Percentiles rank a stretch among this genome's conserved stretches.
phyloP scores from a whole-genome alignment of 192 early-diverging fungal species.

The Ramicandelaber brevisporus region DNA sequence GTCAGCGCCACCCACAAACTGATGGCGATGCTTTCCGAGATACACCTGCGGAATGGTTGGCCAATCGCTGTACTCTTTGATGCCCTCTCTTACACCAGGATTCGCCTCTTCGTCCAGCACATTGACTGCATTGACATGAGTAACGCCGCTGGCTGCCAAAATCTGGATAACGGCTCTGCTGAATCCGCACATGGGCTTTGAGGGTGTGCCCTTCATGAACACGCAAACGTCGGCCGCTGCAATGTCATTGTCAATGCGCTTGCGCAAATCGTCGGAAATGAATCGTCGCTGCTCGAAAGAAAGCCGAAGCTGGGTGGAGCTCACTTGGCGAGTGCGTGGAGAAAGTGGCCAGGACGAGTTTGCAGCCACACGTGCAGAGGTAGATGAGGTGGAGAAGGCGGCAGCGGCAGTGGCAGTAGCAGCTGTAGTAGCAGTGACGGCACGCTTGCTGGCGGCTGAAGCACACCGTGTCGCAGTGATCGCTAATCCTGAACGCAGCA shows the following conservation, averaged over 20 bases:
- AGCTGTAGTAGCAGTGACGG: too few species aligned
- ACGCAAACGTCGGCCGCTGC: slow-evolving; percentile 48
- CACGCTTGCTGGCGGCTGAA: too few species aligned
- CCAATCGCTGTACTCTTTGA: slow-evolving; percentile 88
- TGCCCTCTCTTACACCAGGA: slow-evolving; percentile 71
- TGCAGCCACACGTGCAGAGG: too few species aligned
- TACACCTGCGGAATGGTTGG: slow-evolving; percentile 93
- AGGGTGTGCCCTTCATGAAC: slow-evolving; percentile 94
- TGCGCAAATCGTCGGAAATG: slow-evolving; percentile 9
- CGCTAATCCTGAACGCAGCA: too few species aligned
- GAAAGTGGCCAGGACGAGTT: too few species aligned
- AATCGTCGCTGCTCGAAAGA: too few species aligned
- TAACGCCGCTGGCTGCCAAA: slow-evolving; percentile 48
- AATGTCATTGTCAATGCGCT: slow-evolving; percentile 17
- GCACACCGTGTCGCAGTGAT: too few species aligned
- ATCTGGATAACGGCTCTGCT: slow-evolving; percentile 82
- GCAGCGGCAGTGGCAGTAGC: too few species aligned
- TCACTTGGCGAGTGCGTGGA: too few species aligned
- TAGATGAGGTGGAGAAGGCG: too few species aligned
- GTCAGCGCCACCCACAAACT: slow-evolving; percentile 88
- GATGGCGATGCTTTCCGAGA: slow-evolving; percentile 79
- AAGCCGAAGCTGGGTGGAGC: too few species aligned
- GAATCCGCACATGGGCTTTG: slow-evolving; percentile 85
- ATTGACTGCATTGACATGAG: slow-evolving; percentile 53
- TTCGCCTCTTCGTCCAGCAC: slow-evolving; percentile 74